Conservation (phyloP, 2,329 filamentous ascomycete genomes). For the Trichophyton verrucosum region DNA sequence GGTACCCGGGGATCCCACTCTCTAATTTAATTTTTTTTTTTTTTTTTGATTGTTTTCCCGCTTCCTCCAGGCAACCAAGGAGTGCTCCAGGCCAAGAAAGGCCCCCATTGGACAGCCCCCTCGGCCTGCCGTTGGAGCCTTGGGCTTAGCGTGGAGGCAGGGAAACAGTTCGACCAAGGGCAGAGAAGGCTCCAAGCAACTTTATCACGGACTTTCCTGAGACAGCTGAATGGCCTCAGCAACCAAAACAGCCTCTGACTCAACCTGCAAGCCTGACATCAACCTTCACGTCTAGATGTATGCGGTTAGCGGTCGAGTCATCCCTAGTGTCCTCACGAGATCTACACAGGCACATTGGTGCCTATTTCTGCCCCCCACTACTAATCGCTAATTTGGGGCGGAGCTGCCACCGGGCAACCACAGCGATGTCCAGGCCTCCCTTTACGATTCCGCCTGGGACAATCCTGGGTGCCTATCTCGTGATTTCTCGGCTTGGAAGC, state of each 20-base stretch:
- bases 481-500: background rate
- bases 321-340: background rate
- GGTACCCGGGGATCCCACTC: no score
- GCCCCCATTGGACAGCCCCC: slow-evolving; percentile 1
- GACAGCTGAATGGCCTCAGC: background rate
- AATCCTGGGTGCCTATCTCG: background rate
- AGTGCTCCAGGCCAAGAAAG: background rate
- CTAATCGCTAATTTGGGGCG: background rate
- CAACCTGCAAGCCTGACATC: slow-evolving; percentile 1
- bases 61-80: background rate
- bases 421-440: slow-evolving; percentile 2
- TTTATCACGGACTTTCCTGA: background rate
- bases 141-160: slow-evolving; percentile 2
- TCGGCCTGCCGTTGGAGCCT: background rate
- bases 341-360: slow-evolving; percentile 1
- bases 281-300: background rate
- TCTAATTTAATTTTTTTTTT: background rate
- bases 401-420: background rate
- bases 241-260: background rate
- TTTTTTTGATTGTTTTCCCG: background rate
- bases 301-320: background rate
- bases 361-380: background rate
- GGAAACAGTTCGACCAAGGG: background rate
- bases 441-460: slow-evolving; percentile 1
- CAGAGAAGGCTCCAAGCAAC: background rate